Conservation (phyloP, 1,284 basidiomycete genomes). For the Fistulinella staudtii region DNA sequence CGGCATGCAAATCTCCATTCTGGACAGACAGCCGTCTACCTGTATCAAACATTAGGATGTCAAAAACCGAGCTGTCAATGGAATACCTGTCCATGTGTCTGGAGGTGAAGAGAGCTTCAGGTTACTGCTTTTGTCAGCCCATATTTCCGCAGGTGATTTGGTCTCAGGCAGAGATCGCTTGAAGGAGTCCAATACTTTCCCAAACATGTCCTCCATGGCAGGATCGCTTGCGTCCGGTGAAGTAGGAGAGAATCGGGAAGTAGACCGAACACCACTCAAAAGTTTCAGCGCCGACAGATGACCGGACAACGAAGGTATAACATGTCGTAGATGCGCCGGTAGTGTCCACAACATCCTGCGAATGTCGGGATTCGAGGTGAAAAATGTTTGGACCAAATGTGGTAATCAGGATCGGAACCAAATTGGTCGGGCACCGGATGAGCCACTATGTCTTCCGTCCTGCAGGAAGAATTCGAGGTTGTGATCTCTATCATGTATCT, state of each 20-base stretch:
- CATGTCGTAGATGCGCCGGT: slow-evolving; percentile 14
- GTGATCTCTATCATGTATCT: slow-evolving; percentile 10
- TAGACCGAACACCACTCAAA: slow-evolving; percentile 8
- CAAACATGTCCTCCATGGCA: slow-evolving; percentile 14
- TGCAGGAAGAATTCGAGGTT: slow-evolving; percentile 89
- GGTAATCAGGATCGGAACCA: slow-evolving; percentile 19
- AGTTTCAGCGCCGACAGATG: slow-evolving; percentile 1
- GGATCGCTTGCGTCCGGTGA: slow-evolving; percentile 4
- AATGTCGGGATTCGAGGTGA: background rate
- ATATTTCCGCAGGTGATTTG: slow-evolving; percentile 34
- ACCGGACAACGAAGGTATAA: background rate
- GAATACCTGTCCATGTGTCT: slow-evolving; percentile 30
- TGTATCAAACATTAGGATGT: slow-evolving; percentile 21
- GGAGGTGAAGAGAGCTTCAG: slow-evolving; percentile 23
- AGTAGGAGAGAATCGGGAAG: slow-evolving; percentile 6
- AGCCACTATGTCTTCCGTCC: slow-evolving; percentile 52
- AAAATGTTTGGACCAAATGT: slow-evolving; percentile 18
- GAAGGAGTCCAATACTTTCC: slow-evolving; percentile 15
- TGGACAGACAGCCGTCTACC: slow-evolving; percentile 41
- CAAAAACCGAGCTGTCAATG: background rate
- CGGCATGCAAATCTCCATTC: slow-evolving; percentile 34
- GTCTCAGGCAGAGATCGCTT: slow-evolving; percentile 11
- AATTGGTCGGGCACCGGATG: slow-evolving; percentile 27
- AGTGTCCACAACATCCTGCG: too few relatives aligned
- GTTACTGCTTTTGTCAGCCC: slow-evolving; percentile 33